Percentiles rank a stretch among this genome's conserved stretches.
Evolutionary conservation across 2,329 filamentous ascomycete genomes (phyloP).

Genomic region (Dryadomyces sulphureus): DNA sequence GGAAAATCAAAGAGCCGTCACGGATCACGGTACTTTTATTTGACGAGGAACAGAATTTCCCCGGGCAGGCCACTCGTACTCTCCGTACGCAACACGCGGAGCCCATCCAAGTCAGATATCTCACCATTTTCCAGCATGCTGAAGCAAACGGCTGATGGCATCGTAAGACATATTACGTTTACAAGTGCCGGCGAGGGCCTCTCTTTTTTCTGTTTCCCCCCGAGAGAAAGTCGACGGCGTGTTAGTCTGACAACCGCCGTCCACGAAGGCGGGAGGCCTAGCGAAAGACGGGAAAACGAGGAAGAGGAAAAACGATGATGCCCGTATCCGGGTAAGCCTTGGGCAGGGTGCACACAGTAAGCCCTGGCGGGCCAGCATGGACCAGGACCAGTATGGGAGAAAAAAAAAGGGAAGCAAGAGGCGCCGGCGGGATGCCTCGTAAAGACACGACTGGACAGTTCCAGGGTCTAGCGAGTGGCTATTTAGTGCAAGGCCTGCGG

Average conservation of each 20-base stretch:
- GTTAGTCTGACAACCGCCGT: background rate
- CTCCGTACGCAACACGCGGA: background rate
- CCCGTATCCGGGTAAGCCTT: background rate
- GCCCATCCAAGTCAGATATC: background rate
- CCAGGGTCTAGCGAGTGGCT: no score
- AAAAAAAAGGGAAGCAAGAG: no score
- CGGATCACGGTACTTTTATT: no score
- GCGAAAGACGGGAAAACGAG: background rate
- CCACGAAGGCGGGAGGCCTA: background rate
- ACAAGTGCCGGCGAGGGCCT: background rate
- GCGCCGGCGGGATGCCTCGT: background rate
- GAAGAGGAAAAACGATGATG: background rate
- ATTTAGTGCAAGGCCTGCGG: no score
- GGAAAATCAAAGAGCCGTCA: no score
- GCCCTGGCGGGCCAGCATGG: no score
- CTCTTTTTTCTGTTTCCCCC: background rate
- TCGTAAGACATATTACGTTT: background rate
- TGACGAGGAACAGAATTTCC: no score
- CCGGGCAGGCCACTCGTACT: no score
- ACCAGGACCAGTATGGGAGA: no score
- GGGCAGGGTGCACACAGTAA: no score
- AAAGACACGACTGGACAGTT: background rate
- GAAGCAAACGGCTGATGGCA: background rate
- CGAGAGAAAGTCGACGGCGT: background rate
- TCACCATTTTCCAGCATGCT: background rate